Conservation (phyloP, 140 eudicot genomes). For the Anethum foeniculum region DNA sequence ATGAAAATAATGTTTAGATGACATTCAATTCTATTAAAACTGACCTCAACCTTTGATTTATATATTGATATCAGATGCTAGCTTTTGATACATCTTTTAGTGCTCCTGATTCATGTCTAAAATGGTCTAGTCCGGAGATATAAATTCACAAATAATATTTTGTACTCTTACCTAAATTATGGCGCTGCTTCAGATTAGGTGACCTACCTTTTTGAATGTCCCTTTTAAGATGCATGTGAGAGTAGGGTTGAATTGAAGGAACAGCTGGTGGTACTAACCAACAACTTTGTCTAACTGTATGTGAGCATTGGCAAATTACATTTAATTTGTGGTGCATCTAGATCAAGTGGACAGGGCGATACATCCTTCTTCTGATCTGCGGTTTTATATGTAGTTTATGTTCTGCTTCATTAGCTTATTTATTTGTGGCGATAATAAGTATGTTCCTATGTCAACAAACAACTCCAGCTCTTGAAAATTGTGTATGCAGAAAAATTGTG, state of each 20-base stretch:
- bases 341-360: neutral
- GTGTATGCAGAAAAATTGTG: conserved; percentile 63
- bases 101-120: neutral
- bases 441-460: neutral
- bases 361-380: neutral
- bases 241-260: neutral
- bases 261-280: neutral
- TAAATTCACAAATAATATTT: neutral
- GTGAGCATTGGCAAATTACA: neutral
- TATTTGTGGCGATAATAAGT: neutral
- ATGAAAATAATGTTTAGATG: neutral
- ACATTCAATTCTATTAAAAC: neutral
- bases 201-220: neutral
- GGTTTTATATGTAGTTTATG: neutral
- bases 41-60: neutral
- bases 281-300: neutral
- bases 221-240: neutral
- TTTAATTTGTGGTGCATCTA: neutral
- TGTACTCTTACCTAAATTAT: neutral
- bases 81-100: neutral
- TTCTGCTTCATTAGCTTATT: neutral
- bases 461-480: neutral
- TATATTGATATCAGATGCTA: neutral
- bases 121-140: neutral
- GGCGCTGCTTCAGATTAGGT: neutral